Evolutionary conservation across 768 basidiomycete species (phyloP), one percentile per base, ranked within the genome.

Genomic region (Amanita pseudoporphyria): DNA sequence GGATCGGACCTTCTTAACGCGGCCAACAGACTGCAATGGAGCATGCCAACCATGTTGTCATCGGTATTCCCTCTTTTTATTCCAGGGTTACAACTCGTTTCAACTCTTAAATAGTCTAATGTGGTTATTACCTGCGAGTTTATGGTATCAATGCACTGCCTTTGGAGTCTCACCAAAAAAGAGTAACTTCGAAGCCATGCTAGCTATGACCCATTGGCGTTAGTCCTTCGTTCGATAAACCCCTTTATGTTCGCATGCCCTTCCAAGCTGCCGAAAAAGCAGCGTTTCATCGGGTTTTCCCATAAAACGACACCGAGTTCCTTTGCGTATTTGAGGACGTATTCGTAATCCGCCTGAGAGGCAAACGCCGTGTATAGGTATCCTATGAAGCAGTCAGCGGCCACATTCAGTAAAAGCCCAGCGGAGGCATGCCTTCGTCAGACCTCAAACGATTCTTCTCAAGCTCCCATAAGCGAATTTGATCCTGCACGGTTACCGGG

Each of bases 401-500:
- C n/a, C 60, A 55, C 56, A 58, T 56, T 53, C 59, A 58, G 48
- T 53, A 55, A 56, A 53, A 57, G 54, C 46, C 45, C 54, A 51
- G 35, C 18, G 48, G 56, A 22, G 26, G 62, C 69, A 51, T 61
- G 91, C 94, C 91, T 76, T 95, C 88, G 63, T 82, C 74, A 36
- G 87, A 84, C 59, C 87, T 85, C 9, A 98, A 71, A 47, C 96
- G 79, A 63, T 96, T 93, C 65, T 86, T 79, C 69, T 98, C 96
- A 38, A 94, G 73, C 66, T 99, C 94, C 93, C 96, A 99, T 14
- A 98, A 73, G 51, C 95, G 82, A 53, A 99, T 88, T 67, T 98
- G 95, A 67, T 99, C 95, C 61, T 96, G 93, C 0, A 99, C 95
- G 0, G 96, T 98, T 38, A 96, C 92, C 24, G 96, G 95, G 19